Conservation (phyloP, 495 filamentous ascomycete genomes). For the Cairneyella variabilis region DNA sequence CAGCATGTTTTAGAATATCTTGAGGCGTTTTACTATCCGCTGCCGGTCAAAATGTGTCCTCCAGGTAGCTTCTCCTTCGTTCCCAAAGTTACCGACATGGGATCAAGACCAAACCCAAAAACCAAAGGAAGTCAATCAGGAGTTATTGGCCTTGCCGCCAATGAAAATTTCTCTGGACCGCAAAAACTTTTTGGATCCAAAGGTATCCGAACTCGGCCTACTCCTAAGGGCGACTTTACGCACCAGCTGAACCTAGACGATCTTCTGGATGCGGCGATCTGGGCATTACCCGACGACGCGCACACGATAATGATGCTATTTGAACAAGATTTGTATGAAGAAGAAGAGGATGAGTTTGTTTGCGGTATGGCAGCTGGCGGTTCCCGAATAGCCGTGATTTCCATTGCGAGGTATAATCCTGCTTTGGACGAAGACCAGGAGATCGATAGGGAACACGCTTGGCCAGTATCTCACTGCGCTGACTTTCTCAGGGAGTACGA, state of each 20-base stretch:
- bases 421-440: conserved; percentile 38
- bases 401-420: conserved; percentile 56
- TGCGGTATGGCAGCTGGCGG: conserved; percentile 66
- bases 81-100: not conserved
- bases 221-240: conserved; percentile 42
- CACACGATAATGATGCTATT: conserved; percentile 55
- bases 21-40: conserved; percentile 55
- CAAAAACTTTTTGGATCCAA: conserved; percentile 31
- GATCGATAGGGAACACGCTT: conserved; percentile 52
- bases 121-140: not conserved
- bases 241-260: conserved; percentile 61
- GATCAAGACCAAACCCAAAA: not conserved
- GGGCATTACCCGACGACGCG: conserved; percentile 54
- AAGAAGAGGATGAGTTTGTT: conserved; percentile 62
- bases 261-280: conserved; percentile 55
- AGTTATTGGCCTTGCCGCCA: conserved; percentile 40
- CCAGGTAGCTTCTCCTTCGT: not conserved
- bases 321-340: conserved; percentile 62
- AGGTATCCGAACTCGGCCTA: conserved; percentile 51
- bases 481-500: too few relatives aligned
- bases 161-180: too few relatives aligned
- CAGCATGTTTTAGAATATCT: conserved; percentile 50
- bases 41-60: conserved; percentile 44
- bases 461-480: conserved; percentile 60
- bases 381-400: conserved; percentile 56